Percentiles rank a stretch among this genome's conserved stretches.
Conservation (phyloP, 129 eudicot species). For the Solidago caesia region DNA sequence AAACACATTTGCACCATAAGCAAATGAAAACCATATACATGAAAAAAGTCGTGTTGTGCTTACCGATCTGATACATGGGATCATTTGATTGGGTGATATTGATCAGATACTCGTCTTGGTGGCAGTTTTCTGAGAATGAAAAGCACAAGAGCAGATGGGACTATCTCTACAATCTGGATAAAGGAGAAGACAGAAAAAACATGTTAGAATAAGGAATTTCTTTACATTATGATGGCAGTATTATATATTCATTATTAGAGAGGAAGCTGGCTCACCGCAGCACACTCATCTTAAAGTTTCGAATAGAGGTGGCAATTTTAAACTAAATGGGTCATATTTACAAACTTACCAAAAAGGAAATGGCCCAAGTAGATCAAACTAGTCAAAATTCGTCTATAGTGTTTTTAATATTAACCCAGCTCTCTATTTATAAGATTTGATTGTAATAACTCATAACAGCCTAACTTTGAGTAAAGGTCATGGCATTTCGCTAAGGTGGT, state of each 20-base stretch:
- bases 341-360: too few relatives aligned
- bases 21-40: conserved; percentile 15
- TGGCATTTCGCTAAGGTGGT: background rate
- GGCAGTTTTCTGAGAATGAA: conserved; percentile 80
- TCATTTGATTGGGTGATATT: conserved; percentile 64
- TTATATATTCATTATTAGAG: background rate
- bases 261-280: background rate
- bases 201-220: too few relatives aligned
- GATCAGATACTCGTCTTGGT: conserved; percentile 62
- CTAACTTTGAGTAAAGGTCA: background rate
- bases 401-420: background rate
- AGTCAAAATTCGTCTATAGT: background rate
- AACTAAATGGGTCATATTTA: too few relatives aligned
- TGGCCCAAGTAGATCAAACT: too few relatives aligned
- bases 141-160: conserved; percentile 85
- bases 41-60: conserved; percentile 5
- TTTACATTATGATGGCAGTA: background rate
- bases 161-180: conserved; percentile 67
- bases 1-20: conserved; percentile 23
- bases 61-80: conserved; percentile 1
- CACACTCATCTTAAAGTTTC: background rate
- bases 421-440: background rate
- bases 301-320: too few relatives aligned
- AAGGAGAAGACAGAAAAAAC: background rate
- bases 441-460: background rate